Conservation (phyloP, 2,329 filamentous ascomycete species). For the Bipolaris victoriae region DNA sequence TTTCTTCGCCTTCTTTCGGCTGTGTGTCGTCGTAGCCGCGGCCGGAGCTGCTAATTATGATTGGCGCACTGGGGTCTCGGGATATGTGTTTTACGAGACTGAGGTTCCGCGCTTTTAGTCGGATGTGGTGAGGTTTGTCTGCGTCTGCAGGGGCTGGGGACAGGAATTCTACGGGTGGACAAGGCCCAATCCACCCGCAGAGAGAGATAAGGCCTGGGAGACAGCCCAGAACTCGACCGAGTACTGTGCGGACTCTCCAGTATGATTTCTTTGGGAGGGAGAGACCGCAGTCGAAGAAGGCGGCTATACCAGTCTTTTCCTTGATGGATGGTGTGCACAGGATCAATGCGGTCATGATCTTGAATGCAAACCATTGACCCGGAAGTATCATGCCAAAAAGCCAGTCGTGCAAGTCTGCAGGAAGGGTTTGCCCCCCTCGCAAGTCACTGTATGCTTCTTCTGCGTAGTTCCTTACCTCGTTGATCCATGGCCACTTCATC, state of each 20-base stretch:
- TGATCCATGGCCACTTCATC: background rate
- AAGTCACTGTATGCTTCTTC: background rate
- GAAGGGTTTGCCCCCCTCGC: background rate
- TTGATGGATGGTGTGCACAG: background rate
- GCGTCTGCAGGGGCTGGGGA: background rate
- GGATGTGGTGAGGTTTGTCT: background rate
- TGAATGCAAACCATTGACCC: background rate
- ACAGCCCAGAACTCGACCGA: background rate
- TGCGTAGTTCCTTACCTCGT: background rate
- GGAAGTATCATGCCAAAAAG: slow-evolving; percentile 1
- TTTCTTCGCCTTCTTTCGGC: background rate
- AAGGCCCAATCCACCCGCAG: background rate
- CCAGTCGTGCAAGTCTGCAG: background rate
- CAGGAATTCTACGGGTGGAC: background rate
- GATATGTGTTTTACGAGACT: background rate
- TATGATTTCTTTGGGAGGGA: background rate
- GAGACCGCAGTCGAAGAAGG: background rate
- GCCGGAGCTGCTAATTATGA: background rate
- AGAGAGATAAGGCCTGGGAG: background rate
- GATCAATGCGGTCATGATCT: background rate
- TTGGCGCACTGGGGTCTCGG: background rate
- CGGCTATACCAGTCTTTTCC: background rate
- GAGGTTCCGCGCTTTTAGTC: background rate
- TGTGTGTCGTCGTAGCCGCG: background rate
- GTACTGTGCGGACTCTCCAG: slow-evolving; percentile 1